Base-by-base conservation (phyloP, 1,284 basidiomycete genomes). In the Ganoderma lucidum region DNA sequence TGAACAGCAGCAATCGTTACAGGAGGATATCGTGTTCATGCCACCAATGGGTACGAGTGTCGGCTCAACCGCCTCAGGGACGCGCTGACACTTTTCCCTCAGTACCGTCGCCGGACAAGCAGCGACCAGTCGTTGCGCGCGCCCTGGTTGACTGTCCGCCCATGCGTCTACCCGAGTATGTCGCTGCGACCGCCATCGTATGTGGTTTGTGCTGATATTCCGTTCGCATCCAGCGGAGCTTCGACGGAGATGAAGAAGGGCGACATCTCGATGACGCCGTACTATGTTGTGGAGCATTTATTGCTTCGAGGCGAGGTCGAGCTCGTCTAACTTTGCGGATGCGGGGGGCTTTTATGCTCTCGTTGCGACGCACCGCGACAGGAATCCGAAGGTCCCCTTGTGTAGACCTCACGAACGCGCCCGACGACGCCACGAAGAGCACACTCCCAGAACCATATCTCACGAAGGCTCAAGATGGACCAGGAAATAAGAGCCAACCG, bases 81-180 rank as follows among this genome's bases (percentile, higher is more conserved):
- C 2, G 28, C 10, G 23, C 48, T 56, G 8, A 35, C 44, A 62
- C 53, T 32, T 23, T 12, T 28, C 60, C 60, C 35, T 41, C 77
- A 96, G 95, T 95, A 14, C 85, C 91, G 0, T 85, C 88, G 73
- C 95, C 96, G 1, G 91, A 96, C 76, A 89, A 87, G 74, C 84
- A 86, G 14, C 84, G 86, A 0, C 90, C 93, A 0, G 93, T 97
- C 1, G 93, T 97, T 76, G 90, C 93, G 1, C 93, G 91, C 78
- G 94, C 94, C 14, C 84, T 90, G 23, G 83, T 86, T 65, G 84
- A 87, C 64, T 94, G 94, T 79, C 89, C 90, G 1, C 88, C 89
- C 8, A 86, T 95, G 60, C 82, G 83, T 41, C 81, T 96, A 23
- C 91, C 91, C 45, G 90, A 94, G 95, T 96, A 75, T 64, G 88